Evolutionary conservation across 1,139 yeast genomes (phyloP), one percentile per base, ranked within the genome.

Genomic region (Suhomyces yuchorum): DNA sequence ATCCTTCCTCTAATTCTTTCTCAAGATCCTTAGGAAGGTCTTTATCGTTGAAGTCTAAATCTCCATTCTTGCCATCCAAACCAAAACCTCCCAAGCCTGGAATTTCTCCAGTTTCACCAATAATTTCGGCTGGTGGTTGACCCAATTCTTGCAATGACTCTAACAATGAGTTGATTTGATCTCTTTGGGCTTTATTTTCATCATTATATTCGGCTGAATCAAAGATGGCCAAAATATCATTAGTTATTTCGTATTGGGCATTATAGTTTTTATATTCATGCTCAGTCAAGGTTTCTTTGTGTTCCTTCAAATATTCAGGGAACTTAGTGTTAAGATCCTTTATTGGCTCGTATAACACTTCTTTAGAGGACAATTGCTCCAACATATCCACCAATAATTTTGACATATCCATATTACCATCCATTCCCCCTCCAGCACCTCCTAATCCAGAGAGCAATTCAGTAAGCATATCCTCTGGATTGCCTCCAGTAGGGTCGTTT

Each of bases 291-390:
- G 66, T 65, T 57, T 61, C 70, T 49, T 74, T 69, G 54, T 85
- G 77, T 42, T 78, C 78, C 46, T 71, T 65, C 53, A 87, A 71
- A 77, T 84, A 87, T 15, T 66, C 78, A 2, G 89, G 88, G 61
- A 82, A 84, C 56, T 88, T 89, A 18, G 75, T 70, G 54, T 85
- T 82, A 65, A 92, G 77, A 52, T 90, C 96, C 60, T 85, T 87
- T 69, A 93, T 80, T 2, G 98, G 97, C 56, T 87, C 96, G 62
- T 89, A 92, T 42, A 93, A 75, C 26, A 92, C 89, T 49, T 86
- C 95, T 63, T 90, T 92, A 7, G 96, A 84, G 17, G 95, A 82
- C 65, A 93, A 78, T 63, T 90, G 95, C 52, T 85, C 86, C 60
- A 93, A 76, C 85, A 92, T 85, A 46, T 87, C 91, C 23, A 81